Evolutionary conservation across 1,139 yeast species (phyloP).

Genomic region (Insectozyma bohioensis): DNA sequence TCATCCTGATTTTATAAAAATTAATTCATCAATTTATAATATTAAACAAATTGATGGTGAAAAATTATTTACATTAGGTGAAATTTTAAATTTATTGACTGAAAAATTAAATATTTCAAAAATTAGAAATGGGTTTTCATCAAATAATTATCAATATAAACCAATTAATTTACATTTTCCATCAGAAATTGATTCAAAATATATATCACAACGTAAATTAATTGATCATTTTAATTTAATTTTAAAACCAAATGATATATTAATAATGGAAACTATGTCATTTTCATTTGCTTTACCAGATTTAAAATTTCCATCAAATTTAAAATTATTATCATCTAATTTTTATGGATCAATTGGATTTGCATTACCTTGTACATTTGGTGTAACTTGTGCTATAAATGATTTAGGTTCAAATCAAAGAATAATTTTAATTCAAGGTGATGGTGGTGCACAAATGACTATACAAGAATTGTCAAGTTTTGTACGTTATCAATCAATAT

Average conservation of each 20-base stretch:
- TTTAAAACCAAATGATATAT: slow-evolving; percentile 59
- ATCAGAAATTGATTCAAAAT: slow-evolving; percentile 16
- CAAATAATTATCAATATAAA: slow-evolving; percentile 3
- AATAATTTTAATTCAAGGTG: slow-evolving; percentile 75
- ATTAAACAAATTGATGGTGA: slow-evolving; percentile 22
- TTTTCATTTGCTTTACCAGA: slow-evolving; percentile 72
- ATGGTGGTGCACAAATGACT: slow-evolving; percentile 92
- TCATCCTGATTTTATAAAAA: slow-evolving; percentile 35
- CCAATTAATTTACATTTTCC: slow-evolving; percentile 8
- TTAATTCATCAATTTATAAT: slow-evolving; percentile 24
- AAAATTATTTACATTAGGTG: slow-evolving; percentile 22
- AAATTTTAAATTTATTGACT: slow-evolving; percentile 18
- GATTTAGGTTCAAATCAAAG: slow-evolving; percentile 55
- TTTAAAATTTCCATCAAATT: slow-evolving; percentile 52
- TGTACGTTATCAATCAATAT: slow-evolving; percentile 53
- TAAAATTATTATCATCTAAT: slow-evolving; percentile 58
- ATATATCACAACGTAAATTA: slow-evolving; percentile 28
- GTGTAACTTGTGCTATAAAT: slow-evolving; percentile 67
- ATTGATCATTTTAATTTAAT: slow-evolving; percentile 32
- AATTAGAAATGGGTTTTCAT: slow-evolving; percentile 6
- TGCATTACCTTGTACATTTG: slow-evolving; percentile 82
- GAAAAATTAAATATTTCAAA: slow-evolving; percentile 8
- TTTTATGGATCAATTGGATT: slow-evolving; percentile 85
- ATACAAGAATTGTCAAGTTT: slow-evolving; percentile 75
- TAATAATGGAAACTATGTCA: slow-evolving; percentile 78